These are phyloP conservation scores for Otatea glauca DNA, from an alignment of 176 grass and related monocot genomes.

Conservation along the genomic window DNA sequence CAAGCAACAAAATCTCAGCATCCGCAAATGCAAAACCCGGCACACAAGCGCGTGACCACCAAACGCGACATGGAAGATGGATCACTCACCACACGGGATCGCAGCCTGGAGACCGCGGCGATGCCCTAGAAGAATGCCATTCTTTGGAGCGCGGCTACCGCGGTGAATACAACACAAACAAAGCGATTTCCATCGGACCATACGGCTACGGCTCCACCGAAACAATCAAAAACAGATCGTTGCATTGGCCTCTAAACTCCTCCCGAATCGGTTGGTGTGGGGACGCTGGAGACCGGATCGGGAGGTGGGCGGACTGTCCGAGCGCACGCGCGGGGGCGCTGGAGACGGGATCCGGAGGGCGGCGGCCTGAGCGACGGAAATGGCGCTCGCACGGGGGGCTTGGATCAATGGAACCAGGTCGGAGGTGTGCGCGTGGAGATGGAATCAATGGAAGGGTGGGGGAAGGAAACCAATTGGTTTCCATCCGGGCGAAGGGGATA, in stretches of 20 bases:
- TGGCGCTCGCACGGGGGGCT: too few relatives aligned
- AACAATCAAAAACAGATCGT: neutral
- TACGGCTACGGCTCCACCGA: neutral
- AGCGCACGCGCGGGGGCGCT: too few relatives aligned
- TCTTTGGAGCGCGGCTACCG: slow-evolving; percentile 50
- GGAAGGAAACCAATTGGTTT: too few relatives aligned
- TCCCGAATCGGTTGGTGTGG: neutral
- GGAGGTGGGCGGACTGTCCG: too few relatives aligned
- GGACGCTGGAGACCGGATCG: too few relatives aligned
- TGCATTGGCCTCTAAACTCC: neutral
- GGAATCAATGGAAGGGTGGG: too few relatives aligned
- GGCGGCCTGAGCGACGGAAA: too few relatives aligned
- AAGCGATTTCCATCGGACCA: slow-evolving; percentile 7
- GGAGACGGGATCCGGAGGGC: too few relatives aligned
- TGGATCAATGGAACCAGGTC: too few relatives aligned
- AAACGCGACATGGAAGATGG: neutral
- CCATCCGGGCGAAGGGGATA: too few relatives aligned
- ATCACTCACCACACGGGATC: slow-evolving; percentile 70
- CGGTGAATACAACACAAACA: slow-evolving; percentile 33
- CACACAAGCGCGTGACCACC: neutral
- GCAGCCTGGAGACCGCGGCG: slow-evolving; percentile 62
- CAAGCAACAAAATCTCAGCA: slow-evolving; percentile 19
- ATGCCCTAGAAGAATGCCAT: slow-evolving; percentile 82
- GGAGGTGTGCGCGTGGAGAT: too few relatives aligned
- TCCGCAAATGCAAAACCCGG: neutral